Percentiles rank a stretch among this genome's conserved stretches.
These are phyloP conservation scores for Aspergillus nomiae DNA, from an alignment of 2,329 filamentous ascomycete genomes.

Conservation along the genomic window DNA sequence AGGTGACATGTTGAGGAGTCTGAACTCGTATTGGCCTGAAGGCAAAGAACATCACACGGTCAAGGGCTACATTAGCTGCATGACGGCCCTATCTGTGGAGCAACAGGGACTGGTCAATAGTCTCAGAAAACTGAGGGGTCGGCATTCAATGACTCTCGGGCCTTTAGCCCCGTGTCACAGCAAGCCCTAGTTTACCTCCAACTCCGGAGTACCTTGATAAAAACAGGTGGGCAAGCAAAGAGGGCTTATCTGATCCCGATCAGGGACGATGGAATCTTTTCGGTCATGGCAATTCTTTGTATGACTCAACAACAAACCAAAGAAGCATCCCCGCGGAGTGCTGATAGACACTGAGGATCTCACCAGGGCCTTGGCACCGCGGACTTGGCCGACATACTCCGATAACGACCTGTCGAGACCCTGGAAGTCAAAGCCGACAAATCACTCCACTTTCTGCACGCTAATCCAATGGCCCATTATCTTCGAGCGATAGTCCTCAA, in stretches of 20 bases:
- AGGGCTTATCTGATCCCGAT: neutral
- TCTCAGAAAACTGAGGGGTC: neutral
- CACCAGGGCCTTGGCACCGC: neutral
- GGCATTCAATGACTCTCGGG: neutral
- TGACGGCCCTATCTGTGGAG: neutral
- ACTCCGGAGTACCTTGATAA: neutral
- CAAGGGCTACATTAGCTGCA: neutral
- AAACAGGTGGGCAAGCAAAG: neutral
- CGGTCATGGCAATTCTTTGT: neutral
- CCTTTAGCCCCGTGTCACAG: neutral
- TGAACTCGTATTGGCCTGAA: neutral
- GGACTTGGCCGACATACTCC: neutral
- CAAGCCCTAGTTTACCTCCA: neutral
- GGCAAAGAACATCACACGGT: neutral
- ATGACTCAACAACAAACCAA: neutral
- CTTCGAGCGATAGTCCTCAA: neutral
- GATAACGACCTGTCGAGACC: neutral
- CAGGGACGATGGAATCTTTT: neutral
- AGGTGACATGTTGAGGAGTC: neutral
- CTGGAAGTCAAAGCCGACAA: neutral
- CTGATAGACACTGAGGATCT: neutral
- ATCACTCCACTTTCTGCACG: neutral
- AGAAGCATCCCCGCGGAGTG: neutral
- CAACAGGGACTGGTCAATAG: neutral
- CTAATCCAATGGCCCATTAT: constrained; percentile 1